Conservation (phyloP, 1,284 basidiomycete genomes). For the Cerrena zonata region DNA sequence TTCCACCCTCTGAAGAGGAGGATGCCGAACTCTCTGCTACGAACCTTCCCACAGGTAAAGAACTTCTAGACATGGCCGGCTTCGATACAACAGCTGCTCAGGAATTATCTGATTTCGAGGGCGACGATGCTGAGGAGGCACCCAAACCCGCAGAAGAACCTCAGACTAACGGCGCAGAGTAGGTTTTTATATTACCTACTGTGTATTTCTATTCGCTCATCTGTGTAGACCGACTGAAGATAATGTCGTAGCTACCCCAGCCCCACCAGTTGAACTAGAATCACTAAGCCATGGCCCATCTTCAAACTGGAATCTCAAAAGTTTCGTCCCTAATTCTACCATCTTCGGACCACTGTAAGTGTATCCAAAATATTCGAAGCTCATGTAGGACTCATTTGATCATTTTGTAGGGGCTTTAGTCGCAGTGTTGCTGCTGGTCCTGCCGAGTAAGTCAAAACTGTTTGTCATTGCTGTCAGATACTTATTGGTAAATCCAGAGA, state of each 20-base stretch:
- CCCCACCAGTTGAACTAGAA: background rate
- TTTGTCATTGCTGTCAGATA: no score
- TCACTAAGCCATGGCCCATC: background rate
- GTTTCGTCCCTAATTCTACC: slow-evolving; percentile 15
- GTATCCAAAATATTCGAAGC: slow-evolving; percentile 2
- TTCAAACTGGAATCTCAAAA: slow-evolving; percentile 13
- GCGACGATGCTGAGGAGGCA: background rate
- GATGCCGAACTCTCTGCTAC: background rate
- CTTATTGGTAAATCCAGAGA: no score
- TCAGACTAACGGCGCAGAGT: background rate
- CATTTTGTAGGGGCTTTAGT: background rate
- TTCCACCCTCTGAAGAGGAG: background rate
- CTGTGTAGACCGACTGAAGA: background rate
- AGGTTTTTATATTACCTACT: slow-evolving; percentile 5
- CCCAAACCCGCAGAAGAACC: background rate
- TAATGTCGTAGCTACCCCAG: background rate
- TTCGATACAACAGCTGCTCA: slow-evolving; percentile 1
- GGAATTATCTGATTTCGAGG: background rate
- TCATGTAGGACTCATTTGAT: background rate
- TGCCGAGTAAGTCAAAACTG: background rate
- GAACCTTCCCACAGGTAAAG: background rate
- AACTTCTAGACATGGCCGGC: slow-evolving; percentile 10
- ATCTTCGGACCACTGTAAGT: slow-evolving; percentile 34
- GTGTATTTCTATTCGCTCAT: background rate
- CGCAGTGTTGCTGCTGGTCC: no score